Evolutionary conservation across 129 eudicot species (phyloP), one percentile per base, ranked within the genome.

Genomic region (Lonicera japonica): DNA sequence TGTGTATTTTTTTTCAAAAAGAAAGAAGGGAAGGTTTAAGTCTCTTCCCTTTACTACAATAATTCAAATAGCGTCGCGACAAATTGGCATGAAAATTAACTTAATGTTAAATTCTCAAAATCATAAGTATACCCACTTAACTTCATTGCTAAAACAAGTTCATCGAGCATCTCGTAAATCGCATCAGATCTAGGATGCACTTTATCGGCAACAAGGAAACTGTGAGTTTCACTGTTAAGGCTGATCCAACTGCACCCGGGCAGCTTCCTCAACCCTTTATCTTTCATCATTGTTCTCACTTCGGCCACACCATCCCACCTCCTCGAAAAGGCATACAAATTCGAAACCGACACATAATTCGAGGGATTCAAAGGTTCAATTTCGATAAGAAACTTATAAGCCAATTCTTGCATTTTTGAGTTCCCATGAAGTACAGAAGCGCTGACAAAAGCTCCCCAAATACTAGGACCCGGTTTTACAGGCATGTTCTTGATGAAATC

Each of bases 171-270:
- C 21, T 55, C 54, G 57, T 82, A 76, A 25, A 86, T 82, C 70
- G 68, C 58, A 21, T 59, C 58, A 15, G 76, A 77, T 45, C 55
- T 59, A 66, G 69, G 80, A 75, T 84, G 84, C 14, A 64, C 69
- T 51, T 70, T 82, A 71, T 81, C 94, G 56, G 77, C 74, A 71
- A 74, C 89, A 39, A 64, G 50, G 48, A 88, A 85, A 38, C 86
- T 75, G 41, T 77, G 84, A 54, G 82, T 79, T 55, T 65, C 64
- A 21, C 62, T 68, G 22, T 77, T 62, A 10, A 88, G 54, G 61
- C 58, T 76, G 60, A 88, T 80, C 89, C 94, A 88, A 75, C 96
- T 88, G 54, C 86, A 79, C 8, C 96, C 96, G 15, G 90, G 94
- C 41, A 67, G 22, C 68, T 85, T 85, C 56, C 41, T 80, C 70